Conservation (phyloP, 148 eudicot species). For the Polygonum maritimum region DNA sequence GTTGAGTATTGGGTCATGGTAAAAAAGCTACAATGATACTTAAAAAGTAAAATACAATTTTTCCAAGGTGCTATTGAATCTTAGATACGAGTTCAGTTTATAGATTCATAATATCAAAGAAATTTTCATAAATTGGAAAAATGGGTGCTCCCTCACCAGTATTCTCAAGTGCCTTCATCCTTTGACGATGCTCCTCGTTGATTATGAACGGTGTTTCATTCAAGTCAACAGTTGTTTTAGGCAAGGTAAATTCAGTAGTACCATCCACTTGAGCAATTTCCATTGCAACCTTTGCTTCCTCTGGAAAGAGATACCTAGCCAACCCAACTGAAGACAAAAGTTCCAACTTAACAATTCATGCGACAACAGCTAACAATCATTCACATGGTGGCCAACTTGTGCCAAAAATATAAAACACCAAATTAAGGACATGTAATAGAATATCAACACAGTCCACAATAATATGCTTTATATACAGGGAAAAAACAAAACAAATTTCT, state of each 20-base stretch:
- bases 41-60: background rate
- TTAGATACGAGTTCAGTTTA: background rate
- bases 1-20: too few relatives aligned
- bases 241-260: constrained; percentile 54
- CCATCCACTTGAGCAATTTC: constrained; percentile 95
- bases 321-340: constrained; percentile 54
- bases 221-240: constrained; percentile 62
- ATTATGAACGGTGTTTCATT: constrained; percentile 79
- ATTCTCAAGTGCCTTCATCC: constrained; percentile 73
- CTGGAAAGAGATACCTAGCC: constrained; percentile 73
- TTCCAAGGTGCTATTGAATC: background rate
- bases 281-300: constrained; percentile 93
- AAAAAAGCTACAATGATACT: background rate
- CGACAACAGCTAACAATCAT: background rate
- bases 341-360: background rate
- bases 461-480: background rate
- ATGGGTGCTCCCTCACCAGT: constrained; percentile 41
- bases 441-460: background rate
- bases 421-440: background rate
- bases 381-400: background rate
- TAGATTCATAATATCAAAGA: background rate
- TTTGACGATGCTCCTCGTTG: constrained; percentile 58
- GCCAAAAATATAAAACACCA: background rate
- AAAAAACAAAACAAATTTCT: too few relatives aligned
- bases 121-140: background rate